Conservation (phyloP, 179 eudicot genomes). For the Amaranthus tricolor region DNA sequence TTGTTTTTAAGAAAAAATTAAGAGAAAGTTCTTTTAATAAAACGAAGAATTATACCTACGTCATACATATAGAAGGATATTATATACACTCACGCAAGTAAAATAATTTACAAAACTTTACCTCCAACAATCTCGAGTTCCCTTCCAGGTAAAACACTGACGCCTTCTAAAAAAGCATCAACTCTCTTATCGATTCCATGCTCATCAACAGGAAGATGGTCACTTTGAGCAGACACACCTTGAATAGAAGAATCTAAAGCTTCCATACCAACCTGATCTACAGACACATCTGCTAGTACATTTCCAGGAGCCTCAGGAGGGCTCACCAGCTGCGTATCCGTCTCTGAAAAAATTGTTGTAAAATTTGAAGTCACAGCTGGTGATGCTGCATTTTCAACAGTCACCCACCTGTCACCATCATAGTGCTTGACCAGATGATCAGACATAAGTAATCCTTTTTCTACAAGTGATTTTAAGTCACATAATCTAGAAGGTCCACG, state of each 20-base stretch:
- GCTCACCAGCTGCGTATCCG: slow-evolving; percentile 59
- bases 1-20: no score
- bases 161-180: slow-evolving; percentile 63
- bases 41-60: no score
- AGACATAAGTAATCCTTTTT: slow-evolving; percentile 69
- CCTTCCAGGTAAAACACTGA: slow-evolving; percentile 62
- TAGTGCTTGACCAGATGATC: slow-evolving; percentile 85
- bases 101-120: slow-evolving; percentile 22
- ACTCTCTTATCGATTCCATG: slow-evolving; percentile 72
- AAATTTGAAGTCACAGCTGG: slow-evolving; percentile 63
- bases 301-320: slow-evolving; percentile 94
- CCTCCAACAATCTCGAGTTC: slow-evolving; percentile 80
- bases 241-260: slow-evolving; percentile 23
- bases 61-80: no score
- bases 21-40: no score
- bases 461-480: slow-evolving; percentile 70
- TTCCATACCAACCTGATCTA: slow-evolving; percentile 34
- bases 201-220: slow-evolving; percentile 29
- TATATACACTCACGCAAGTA: no score
- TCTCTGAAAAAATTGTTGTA: slow-evolving; percentile 63
- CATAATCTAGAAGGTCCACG: slow-evolving; percentile 78
- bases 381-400: slow-evolving; percentile 96
- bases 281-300: slow-evolving; percentile 45
- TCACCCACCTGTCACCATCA: slow-evolving; percentile 89
- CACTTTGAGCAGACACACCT: slow-evolving; percentile 12